Evolutionary conservation across 73 alveolate genomes (phyloP).

Genomic region (Durusdinium trenchii): DNA sequence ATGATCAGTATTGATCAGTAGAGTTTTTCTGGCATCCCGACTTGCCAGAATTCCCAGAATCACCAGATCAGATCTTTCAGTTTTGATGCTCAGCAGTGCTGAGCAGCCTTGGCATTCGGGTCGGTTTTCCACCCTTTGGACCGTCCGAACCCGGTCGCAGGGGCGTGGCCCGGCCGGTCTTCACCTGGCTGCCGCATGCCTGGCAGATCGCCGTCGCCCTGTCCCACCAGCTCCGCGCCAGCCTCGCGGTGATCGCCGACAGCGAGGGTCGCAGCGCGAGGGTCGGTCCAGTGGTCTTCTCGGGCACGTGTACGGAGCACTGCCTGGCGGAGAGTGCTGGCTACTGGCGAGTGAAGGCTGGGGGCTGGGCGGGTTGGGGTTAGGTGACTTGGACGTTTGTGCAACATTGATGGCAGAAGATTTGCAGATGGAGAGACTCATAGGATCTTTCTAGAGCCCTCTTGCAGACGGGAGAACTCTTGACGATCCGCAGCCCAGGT

Average conservation of each 20-base stretch:
- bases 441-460: background rate
- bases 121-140: too few relatives aligned
- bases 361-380: background rate
- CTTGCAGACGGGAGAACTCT: background rate
- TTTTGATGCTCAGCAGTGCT: too few relatives aligned
- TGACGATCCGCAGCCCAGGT: background rate
- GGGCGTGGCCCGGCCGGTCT: constrained; percentile 18
- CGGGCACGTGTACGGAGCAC: constrained; percentile 26
- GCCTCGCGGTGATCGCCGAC: background rate
- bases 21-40: too few relatives aligned
- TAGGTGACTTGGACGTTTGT: background rate
- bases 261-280: background rate
- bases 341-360: constrained; percentile 8
- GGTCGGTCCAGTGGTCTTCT: constrained; percentile 4
- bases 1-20: too few relatives aligned
- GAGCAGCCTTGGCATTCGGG: too few relatives aligned
- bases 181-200: background rate
- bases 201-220: background rate
- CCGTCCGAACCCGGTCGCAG: too few relatives aligned
- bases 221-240: background rate
- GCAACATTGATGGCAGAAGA: background rate
- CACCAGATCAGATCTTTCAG: too few relatives aligned
- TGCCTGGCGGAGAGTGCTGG: constrained; percentile 30
- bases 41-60: too few relatives aligned
- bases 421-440: background rate